Evolutionary conservation across 768 basidiomycete species (phyloP).

Genomic region (Tylopilus vinaceipallidus): DNA sequence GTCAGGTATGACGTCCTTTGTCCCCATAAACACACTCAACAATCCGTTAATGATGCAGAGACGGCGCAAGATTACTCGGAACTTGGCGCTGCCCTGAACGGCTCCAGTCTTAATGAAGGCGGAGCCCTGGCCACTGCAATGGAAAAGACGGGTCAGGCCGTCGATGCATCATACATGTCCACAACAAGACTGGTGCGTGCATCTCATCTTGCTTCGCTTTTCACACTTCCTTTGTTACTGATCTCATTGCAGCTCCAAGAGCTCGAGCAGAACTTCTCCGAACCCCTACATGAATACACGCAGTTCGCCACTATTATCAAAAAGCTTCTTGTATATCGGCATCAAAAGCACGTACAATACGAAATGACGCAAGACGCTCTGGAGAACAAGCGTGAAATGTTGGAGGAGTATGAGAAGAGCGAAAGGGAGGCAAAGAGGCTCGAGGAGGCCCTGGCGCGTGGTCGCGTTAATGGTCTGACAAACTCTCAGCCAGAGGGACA

Average conservation of each 20-base stretch:
- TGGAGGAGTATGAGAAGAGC: conserved; percentile 90
- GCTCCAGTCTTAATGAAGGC: conserved; percentile 86
- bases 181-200: conserved; percentile 79
- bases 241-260: conserved; percentile 70
- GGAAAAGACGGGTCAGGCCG: conserved; percentile 96
- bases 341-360: conserved; percentile 97
- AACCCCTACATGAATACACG: conserved; percentile 92
- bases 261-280: conserved; percentile 92
- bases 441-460: conserved; percentile 79
- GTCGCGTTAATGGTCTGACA: conserved; percentile 37
- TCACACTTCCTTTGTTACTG: conserved; percentile 6
- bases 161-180: conserved; percentile 90
- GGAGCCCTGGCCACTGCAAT: conserved; percentile 75
- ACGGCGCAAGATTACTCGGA: conserved; percentile 86
- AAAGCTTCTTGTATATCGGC: conserved; percentile 89
- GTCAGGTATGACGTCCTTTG: conserved; percentile 60
- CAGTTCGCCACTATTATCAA: conserved; percentile 96
- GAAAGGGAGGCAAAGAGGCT: conserved; percentile 88
- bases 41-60: conserved; percentile 42
- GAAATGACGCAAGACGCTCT: conserved; percentile 95
- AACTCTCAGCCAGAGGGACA: conserved; percentile 28
- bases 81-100: conserved; percentile 88
- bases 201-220: neutral
- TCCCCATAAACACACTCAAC: conserved; percentile 3
- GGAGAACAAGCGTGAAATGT: conserved; percentile 76